phyloP scores from a whole-genome alignment of 2,329 filamentous ascomycete species.

The Coniosporium tulheliwenetii region DNA sequence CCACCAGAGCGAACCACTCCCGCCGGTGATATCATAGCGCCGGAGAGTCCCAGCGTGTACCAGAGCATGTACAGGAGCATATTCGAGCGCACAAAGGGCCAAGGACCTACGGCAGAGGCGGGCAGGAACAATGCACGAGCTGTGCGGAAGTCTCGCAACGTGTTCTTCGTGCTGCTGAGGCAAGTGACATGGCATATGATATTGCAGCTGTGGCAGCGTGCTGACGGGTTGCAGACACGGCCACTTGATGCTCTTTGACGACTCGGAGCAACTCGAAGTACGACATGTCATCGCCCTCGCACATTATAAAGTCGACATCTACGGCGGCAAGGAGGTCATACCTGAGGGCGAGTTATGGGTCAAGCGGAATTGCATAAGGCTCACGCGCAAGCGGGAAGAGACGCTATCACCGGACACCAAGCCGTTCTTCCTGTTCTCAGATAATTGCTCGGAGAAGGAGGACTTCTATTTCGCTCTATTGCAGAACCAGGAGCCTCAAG shows the following conservation, averaged over 20 bases:
- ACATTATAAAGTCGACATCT: slow-evolving; percentile 73
- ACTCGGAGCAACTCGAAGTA: slow-evolving; percentile 87
- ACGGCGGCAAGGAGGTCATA: slow-evolving; percentile 57
- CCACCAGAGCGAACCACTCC: slow-evolving; percentile 77
- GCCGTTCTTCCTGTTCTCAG: slow-evolving; percentile 87
- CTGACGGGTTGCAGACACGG: slow-evolving; percentile 48
- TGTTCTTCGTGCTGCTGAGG: slow-evolving; percentile 86
- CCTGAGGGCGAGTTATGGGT: slow-evolving; percentile 91
- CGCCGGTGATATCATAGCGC: slow-evolving; percentile 58
- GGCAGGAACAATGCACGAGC: slow-evolving; percentile 32
- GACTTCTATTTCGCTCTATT: slow-evolving; percentile 94
- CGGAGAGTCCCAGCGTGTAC: slow-evolving; percentile 85
- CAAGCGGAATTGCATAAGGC: slow-evolving; percentile 77
- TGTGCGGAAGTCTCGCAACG: slow-evolving; percentile 55
- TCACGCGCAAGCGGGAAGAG: slow-evolving; percentile 47
- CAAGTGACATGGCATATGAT: slow-evolving; percentile 24
- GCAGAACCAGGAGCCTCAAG: slow-evolving; percentile 61
- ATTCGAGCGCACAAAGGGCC: slow-evolving; percentile 60
- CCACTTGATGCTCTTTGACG: slow-evolving; percentile 94
- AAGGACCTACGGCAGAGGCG: slow-evolving; percentile 36
- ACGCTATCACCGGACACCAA: slow-evolving; percentile 50
- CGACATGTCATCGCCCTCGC: slow-evolving; percentile 88
- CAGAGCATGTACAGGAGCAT: slow-evolving; percentile 96
- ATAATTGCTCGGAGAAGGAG: slow-evolving; percentile 92
- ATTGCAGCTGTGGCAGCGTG: slow-evolving; percentile 1